Percentiles rank a stretch among this genome's conserved stretches.
phyloP scores from a whole-genome alignment of 805 yeast species.

The Ogataea dorogensis region DNA sequence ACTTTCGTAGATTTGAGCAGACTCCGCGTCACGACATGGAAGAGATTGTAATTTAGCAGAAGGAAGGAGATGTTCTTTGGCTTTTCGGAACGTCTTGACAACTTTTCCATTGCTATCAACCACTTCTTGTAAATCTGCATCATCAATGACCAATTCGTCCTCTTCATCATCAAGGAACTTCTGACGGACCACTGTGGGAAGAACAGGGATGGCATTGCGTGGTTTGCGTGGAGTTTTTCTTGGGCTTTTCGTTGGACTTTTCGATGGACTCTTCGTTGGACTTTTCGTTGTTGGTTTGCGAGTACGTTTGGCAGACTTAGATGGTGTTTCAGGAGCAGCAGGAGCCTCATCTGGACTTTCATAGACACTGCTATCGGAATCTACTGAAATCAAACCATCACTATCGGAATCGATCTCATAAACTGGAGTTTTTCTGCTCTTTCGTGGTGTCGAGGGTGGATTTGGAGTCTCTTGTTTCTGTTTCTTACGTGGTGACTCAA shows the following conservation, averaged over 20 bases:
- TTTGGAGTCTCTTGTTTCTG: neutral
- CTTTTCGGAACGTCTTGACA: constrained; percentile 32
- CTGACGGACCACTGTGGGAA: constrained; percentile 18
- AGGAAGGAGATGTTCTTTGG: constrained; percentile 40
- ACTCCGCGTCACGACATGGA: constrained; percentile 88
- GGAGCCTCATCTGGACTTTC: constrained; percentile 12
- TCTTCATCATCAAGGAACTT: constrained; percentile 19
- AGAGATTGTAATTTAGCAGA: constrained; percentile 46
- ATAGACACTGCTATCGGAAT: constrained; percentile 8
- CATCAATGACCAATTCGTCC: constrained; percentile 22
- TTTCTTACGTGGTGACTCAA: constrained; percentile 8
- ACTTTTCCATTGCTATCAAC: constrained; percentile 19
- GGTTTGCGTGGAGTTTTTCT: constrained; percentile 4
- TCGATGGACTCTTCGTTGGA: constrained; percentile 3
- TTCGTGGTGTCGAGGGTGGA: constrained; percentile 12
- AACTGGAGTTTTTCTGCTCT: constrained; percentile 1
- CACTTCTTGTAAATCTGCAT: constrained; percentile 15
- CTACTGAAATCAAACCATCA: neutral
- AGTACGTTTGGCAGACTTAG: neutral
- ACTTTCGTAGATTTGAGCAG: constrained; percentile 62
- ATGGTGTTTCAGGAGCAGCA: constrained; percentile 1
- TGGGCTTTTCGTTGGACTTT: constrained; percentile 8
- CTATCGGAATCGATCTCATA: constrained; percentile 1
- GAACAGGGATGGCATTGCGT: constrained; percentile 7
- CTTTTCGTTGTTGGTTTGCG: constrained; percentile 2